phyloP scores from a whole-genome alignment of 2,329 filamentous ascomycete species.

The Fusarium tanahbumbuense region DNA sequence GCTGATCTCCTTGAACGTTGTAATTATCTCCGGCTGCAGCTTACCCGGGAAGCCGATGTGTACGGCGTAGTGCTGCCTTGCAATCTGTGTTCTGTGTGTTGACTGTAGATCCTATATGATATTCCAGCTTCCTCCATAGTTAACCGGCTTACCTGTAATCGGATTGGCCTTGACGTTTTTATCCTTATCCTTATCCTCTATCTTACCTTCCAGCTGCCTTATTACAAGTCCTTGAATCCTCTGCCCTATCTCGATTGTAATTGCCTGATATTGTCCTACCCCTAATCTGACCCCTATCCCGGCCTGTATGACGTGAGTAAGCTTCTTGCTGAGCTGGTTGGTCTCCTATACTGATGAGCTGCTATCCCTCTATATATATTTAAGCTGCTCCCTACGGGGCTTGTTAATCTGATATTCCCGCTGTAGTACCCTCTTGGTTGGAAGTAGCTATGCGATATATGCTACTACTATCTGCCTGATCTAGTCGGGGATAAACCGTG shows the following conservation, averaged over 20 bases:
- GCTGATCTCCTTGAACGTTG: neutral
- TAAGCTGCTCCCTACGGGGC: no score
- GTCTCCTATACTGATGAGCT: neutral
- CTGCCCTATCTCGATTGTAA: neutral
- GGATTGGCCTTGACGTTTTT: neutral
- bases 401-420: no score
- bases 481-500: no score
- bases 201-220: neutral
- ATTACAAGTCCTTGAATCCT: neutral
- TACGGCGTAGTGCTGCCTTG: neutral
- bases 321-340: neutral
- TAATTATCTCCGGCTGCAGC: neutral
- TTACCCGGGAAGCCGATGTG: neutral
- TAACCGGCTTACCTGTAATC: neutral
- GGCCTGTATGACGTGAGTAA: no score
- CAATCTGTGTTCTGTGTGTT: neutral
- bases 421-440: rapidly evolving
- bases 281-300: neutral
- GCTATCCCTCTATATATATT: neutral
- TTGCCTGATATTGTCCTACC: neutral
- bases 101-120: neutral
- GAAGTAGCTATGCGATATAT: neutral
- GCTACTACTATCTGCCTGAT: neutral
- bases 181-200: neutral
- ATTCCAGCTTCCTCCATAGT: neutral